Base-by-base conservation (phyloP, 177 flowering plant species). In the Vitis hybrid region DNA sequence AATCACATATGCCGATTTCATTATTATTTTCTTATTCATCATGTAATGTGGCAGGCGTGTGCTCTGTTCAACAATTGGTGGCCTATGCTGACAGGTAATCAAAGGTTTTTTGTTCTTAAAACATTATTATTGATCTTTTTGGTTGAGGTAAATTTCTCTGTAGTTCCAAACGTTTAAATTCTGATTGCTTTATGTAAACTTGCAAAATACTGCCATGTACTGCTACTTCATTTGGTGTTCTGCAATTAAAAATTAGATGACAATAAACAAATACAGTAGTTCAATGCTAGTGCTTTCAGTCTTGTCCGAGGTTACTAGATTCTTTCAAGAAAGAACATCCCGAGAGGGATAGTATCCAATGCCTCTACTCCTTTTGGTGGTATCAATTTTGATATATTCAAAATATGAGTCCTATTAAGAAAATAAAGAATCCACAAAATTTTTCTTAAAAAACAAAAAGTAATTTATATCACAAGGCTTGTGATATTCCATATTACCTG, bases 11-110 rank as follows among this genome's bases (percentile, higher is more conserved):
- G 26, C 18, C 15, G 2, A 18, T 55, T 19, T 13, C 3, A 14
- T 60, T 9, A 52, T 52, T 3, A 49, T 70, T 66, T 67, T 58
- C 56, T 80, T 1, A 19, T 63, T 40, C 64, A 3, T 67, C 32
- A 14, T 63, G 49, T 63, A 49, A 52, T 81, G 68, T 74, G 68
- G 73, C 90, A 95, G 99, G 95, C 99, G 70, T 95, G 99, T 82
- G 98, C 97, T 69, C 71, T 95, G 81, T 95, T 87, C 77, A 73
- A 83, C 78, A 95, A 95, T 72, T 95, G 98, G 99, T 95, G 99
- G 99, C 99, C 99, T 12, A 90, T 93, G 98, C 77, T 95, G 64
- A 81, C 96, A 74, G 87, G 99, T 95, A 81, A 57, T 75, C 59
- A 15, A 8, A 19, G 11, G 5, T 51, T 65, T 65, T 18, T 55